These are phyloP conservation scores for Plasmodium sp. DNA, from an alignment of 169 alveolate species.

Conservation along the genomic window DNA sequence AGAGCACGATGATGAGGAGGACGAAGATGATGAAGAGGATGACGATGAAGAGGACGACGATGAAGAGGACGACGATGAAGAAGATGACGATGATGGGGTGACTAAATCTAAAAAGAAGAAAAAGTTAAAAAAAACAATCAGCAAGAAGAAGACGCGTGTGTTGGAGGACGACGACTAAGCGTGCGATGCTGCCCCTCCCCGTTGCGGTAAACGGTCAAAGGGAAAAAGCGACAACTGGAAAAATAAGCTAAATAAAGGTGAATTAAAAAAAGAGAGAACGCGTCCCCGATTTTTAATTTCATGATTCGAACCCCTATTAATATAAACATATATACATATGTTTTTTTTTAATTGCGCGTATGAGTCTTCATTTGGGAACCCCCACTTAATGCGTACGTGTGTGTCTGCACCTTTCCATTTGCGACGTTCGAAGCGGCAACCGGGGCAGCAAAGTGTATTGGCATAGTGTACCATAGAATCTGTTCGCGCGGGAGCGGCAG, in stretches of 20 bases:
- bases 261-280: background rate
- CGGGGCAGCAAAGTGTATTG: background rate
- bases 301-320: background rate
- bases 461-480: background rate
- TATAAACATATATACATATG: background rate
- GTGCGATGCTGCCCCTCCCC: background rate
- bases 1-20: background rate
- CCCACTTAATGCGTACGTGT: background rate
- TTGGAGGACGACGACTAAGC: background rate
- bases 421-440: background rate
- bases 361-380: background rate
- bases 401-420: background rate
- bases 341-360: background rate
- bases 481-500: background rate
- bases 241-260: background rate
- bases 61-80: background rate
- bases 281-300: background rate
- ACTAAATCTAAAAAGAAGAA: background rate
- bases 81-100: background rate
- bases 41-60: background rate
- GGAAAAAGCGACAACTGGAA: background rate
- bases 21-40: background rate
- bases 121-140: constrained; percentile 1
- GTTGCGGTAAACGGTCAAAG: background rate
- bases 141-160: background rate